These are phyloP conservation scores for Ustilago cynodontis DNA, from an alignment of 1,284 basidiomycete genomes.

Conservation along the genomic window DNA sequence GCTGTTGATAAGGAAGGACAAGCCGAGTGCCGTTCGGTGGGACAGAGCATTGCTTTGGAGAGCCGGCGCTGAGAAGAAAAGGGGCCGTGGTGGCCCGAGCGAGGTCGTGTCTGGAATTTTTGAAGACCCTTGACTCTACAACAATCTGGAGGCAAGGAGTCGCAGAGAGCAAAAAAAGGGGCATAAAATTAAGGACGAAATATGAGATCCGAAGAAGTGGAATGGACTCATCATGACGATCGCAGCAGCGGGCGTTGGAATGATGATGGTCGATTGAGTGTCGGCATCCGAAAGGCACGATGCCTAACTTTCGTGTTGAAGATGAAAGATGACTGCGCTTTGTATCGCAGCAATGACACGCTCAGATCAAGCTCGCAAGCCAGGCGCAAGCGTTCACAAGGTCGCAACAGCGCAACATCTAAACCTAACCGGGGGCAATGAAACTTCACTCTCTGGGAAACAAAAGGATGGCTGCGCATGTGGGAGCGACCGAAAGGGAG, in stretches of 20 bases:
- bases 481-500: neutral
- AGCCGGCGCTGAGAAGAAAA: too few relatives aligned
- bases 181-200: neutral
- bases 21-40: too few relatives aligned
- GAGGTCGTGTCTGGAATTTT: neutral
- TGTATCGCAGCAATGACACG: too few relatives aligned
- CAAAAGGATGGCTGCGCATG: neutral
- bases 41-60: too few relatives aligned
- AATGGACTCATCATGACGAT: conserved; percentile 11
- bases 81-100: conserved; percentile 18
- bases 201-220: neutral
- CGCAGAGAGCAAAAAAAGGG: conserved; percentile 1
- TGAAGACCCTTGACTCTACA: conserved; percentile 3
- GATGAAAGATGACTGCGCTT: too few relatives aligned
- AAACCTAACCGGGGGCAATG: too few relatives aligned
- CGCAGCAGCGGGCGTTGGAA: conserved; percentile 11
- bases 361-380: too few relatives aligned
- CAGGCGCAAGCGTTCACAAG: too few relatives aligned
- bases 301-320: neutral
- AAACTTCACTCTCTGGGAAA: too few relatives aligned
- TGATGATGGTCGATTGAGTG: neutral
- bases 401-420: neutral
- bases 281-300: neutral
- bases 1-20: neutral
- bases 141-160: conserved; percentile 3